Conservation (phyloP, 1,284 basidiomycete genomes). For the Coniferiporia weirii region DNA sequence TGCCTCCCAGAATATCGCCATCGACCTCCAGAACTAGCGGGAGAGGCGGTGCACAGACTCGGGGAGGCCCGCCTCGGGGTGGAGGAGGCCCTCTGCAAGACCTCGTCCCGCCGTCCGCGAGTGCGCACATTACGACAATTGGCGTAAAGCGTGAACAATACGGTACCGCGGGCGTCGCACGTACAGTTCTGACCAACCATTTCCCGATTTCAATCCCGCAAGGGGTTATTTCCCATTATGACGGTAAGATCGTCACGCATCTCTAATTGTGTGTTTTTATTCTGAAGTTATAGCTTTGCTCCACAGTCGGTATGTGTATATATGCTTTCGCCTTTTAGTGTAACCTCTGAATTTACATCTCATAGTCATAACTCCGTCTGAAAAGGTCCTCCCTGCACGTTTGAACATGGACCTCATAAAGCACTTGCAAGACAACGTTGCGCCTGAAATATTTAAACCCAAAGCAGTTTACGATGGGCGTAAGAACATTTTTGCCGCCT, state of each 20-base stretch:
- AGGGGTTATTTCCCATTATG: conserved; percentile 64
- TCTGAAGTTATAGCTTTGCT: neutral
- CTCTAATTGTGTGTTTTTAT: conserved; percentile 11
- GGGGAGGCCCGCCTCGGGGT: conserved; percentile 24
- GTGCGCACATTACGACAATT: conserved; percentile 44
- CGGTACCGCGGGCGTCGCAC: conserved; percentile 47
- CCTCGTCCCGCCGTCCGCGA: conserved; percentile 17
- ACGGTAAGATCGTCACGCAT: conserved; percentile 42
- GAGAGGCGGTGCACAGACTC: conserved; percentile 3
- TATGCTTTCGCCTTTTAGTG: conserved; percentile 14
- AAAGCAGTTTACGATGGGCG: conserved; percentile 69
- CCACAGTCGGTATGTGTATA: conserved; percentile 50
- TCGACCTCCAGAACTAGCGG: conserved; percentile 16
- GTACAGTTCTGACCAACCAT: conserved; percentile 60
- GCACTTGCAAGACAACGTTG: conserved; percentile 48
- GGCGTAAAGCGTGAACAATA: conserved; percentile 62
- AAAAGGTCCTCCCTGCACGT: conserved; percentile 58
- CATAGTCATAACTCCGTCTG: conserved; percentile 56
- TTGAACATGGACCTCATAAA: conserved; percentile 65
- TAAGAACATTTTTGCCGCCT: conserved; percentile 66
- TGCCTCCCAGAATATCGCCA: conserved; percentile 37
- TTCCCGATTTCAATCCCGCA: conserved; percentile 57
- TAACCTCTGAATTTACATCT: conserved; percentile 5
- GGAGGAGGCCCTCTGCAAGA: conserved; percentile 22
- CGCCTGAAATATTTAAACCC: conserved; percentile 58